These are phyloP conservation scores for Pseudogymnoascus sp. DNA, from an alignment of 2,329 filamentous ascomycete species.

Conservation along the genomic window DNA sequence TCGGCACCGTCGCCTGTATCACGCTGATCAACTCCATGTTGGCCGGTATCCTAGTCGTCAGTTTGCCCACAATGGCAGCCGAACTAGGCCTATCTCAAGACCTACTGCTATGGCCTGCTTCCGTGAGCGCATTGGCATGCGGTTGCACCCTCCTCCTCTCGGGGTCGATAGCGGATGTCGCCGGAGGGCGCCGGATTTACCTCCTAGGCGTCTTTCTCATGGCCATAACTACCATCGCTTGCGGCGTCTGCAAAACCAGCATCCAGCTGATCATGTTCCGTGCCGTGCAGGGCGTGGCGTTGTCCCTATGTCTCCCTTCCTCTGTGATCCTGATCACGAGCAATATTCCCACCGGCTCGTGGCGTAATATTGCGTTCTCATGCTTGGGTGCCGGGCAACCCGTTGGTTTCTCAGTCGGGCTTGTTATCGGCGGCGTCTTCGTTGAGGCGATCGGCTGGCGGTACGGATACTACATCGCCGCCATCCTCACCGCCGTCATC, in stretches of 20 bases:
- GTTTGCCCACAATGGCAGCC: constrained; percentile 34
- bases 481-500: constrained; percentile 28
- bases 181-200: constrained; percentile 39
- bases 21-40: constrained; percentile 24
- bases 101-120: constrained; percentile 26
- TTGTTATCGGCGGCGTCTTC: constrained; percentile 43
- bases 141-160: constrained; percentile 40
- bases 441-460: constrained; percentile 43
- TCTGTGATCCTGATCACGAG: constrained; percentile 42
- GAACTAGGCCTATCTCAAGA: constrained; percentile 26
- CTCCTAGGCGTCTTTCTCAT: constrained; percentile 38
- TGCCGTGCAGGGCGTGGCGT: constrained; percentile 37
- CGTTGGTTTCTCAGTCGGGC: constrained; percentile 43
- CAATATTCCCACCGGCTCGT: constrained; percentile 38
- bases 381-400: constrained; percentile 43
- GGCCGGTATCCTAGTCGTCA: constrained; percentile 33
- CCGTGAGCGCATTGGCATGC: constrained; percentile 33
- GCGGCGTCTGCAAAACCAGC: constrained; percentile 33
- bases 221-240: constrained; percentile 36
- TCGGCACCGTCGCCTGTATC: constrained; percentile 18
- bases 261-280: constrained; percentile 40
- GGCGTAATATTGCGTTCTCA: constrained; percentile 44
- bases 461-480: constrained; percentile 41
- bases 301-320: constrained; percentile 41
- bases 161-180: constrained; percentile 42